Evolutionary conservation across 495 filamentous ascomycete species (phyloP).

Genomic region (Hypoxylon crocopeplum): DNA sequence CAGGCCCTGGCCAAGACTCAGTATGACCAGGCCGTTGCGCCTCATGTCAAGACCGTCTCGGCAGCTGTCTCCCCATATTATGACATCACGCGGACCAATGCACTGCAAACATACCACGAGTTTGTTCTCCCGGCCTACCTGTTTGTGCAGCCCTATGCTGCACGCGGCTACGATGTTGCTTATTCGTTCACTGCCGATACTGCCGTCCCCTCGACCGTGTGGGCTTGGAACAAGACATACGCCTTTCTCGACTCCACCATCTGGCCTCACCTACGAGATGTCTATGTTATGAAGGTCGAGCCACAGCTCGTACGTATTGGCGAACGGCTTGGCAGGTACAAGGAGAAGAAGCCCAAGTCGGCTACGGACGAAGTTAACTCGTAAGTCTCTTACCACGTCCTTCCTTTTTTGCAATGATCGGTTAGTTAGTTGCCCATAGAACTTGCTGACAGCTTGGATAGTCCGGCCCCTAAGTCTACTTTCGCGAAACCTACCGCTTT

Average conservation of each 20-base stretch:
- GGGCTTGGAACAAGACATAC: slow-evolving; percentile 69
- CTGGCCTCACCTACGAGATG: slow-evolving; percentile 77
- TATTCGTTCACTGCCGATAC: slow-evolving; percentile 73
- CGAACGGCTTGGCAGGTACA: slow-evolving; percentile 84
- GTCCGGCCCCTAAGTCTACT: slow-evolving; percentile 22
- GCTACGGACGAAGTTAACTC: slow-evolving; percentile 24
- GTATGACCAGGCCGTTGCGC: slow-evolving; percentile 73
- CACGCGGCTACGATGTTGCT: slow-evolving; percentile 69
- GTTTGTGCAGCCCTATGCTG: slow-evolving; percentile 72
- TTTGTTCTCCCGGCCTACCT: slow-evolving; percentile 78
- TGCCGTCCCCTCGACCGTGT: slow-evolving; percentile 72
- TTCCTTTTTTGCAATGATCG: too few species aligned
- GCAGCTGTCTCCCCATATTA: slow-evolving; percentile 72
- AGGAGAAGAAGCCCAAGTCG: slow-evolving; percentile 31
- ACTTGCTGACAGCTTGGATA: slow-evolving; percentile 27
- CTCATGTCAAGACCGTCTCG: slow-evolving; percentile 70
- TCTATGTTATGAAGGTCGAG: slow-evolving; percentile 92
- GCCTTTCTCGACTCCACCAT: slow-evolving; percentile 75
- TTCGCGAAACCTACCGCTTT: slow-evolving; percentile 50
- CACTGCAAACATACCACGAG: slow-evolving; percentile 70
- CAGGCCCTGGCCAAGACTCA: slow-evolving; percentile 64
- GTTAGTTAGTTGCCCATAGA: too few species aligned
- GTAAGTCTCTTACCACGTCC: slow-evolving; percentile 19
- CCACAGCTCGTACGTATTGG: slow-evolving; percentile 93
- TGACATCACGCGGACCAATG: slow-evolving; percentile 64